These are phyloP conservation scores for Otatea glauca DNA, from an alignment of 176 grass and related monocot species.

Conservation along the genomic window DNA sequence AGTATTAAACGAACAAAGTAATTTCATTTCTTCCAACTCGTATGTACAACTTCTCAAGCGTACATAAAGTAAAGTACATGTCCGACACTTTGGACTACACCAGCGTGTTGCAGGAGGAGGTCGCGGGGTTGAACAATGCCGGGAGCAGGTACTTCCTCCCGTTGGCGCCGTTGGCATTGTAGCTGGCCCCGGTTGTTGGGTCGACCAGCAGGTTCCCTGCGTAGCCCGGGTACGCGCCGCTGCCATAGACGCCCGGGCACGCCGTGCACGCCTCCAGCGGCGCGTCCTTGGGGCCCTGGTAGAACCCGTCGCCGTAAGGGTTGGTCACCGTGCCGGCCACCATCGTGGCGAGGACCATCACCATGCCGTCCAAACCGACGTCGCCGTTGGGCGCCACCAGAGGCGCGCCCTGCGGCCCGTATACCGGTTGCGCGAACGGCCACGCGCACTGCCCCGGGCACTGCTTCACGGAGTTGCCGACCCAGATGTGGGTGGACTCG, in stretches of 20 bases:
- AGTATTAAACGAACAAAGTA: conserved; percentile 32
- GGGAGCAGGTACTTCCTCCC: conserved; percentile 73
- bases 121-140: conserved; percentile 55
- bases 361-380: conserved; percentile 61
- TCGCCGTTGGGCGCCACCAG: conserved; percentile 63
- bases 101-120: conserved; percentile 59
- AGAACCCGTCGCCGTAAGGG: conserved; percentile 56
- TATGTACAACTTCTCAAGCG: conserved; percentile 48
- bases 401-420: conserved; percentile 59
- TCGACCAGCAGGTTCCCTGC: conserved; percentile 63
- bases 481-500: conserved; percentile 51
- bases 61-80: conserved; percentile 13
- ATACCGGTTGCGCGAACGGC: conserved; percentile 63
- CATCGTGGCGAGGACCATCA: conserved; percentile 58
- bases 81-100: conserved; percentile 31
- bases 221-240: conserved; percentile 58
- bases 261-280: conserved; percentile 61
- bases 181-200: conserved; percentile 52
- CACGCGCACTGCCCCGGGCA: conserved; percentile 70
- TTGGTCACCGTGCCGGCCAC: conserved; percentile 66
- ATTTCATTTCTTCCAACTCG: conserved; percentile 39
- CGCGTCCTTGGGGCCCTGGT: conserved; percentile 55
- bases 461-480: conserved; percentile 54
- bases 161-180: conserved; percentile 55
- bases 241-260: conserved; percentile 63